Conservation (phyloP, 2,329 filamentous ascomycete genomes). For the Ceratocystis harringtonii region DNA sequence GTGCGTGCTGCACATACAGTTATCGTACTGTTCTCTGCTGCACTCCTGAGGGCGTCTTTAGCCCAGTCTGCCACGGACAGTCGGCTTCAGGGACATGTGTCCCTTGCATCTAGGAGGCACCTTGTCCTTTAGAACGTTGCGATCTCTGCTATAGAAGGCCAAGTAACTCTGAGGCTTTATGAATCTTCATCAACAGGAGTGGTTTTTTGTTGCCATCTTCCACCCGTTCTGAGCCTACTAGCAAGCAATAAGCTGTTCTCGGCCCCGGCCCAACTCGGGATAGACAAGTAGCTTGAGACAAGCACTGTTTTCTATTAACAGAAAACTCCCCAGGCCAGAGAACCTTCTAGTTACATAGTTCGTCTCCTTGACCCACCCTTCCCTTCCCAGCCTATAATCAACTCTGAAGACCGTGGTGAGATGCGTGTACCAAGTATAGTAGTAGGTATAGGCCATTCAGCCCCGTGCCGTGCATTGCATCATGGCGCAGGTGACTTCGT, state of each 20-base stretch:
- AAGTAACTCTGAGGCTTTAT: background rate
- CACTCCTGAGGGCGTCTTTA: constrained; percentile 3
- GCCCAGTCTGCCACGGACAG: background rate
- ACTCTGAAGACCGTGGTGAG: background rate
- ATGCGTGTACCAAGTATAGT: background rate
- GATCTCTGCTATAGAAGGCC: constrained; percentile 1
- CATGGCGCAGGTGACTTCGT: background rate
- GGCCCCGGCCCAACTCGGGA: too few relatives aligned
- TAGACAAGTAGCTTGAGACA: too few relatives aligned
- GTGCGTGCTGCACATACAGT: background rate
- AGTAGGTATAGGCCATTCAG: too few relatives aligned
- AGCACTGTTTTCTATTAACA: background rate
- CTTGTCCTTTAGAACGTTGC: constrained; percentile 3
- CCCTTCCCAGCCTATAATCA: background rate
- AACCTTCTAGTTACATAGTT: background rate
- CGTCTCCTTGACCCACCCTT: background rate
- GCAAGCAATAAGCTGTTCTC: too few relatives aligned
- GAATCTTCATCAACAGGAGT: too few relatives aligned
- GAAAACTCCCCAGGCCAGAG: background rate
- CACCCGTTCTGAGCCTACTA: too few relatives aligned
- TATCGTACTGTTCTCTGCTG: background rate
- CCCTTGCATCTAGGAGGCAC: constrained; percentile 4
- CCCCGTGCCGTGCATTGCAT: too few relatives aligned
- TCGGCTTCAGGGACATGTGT: background rate
- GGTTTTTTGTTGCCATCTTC: too few relatives aligned